These are phyloP conservation scores for Oryza coarctata DNA, from an alignment of 176 grass and related monocot species.

Conservation along the genomic window DNA sequence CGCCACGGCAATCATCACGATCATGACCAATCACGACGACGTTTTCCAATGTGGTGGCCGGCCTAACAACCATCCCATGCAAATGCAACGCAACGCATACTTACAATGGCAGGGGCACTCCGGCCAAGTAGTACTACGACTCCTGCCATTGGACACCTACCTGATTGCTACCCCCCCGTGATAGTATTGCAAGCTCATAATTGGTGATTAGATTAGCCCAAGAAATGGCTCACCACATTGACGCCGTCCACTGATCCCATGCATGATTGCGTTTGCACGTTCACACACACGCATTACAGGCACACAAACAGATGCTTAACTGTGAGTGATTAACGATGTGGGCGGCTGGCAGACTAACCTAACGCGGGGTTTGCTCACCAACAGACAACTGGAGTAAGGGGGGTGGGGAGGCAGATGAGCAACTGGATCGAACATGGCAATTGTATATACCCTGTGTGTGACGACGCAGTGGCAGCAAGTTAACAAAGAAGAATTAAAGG, in stretches of 20 bases:
- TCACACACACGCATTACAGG: background rate
- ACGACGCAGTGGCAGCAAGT: background rate
- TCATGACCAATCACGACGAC: background rate
- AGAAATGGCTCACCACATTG: conserved; percentile 6
- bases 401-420: conserved; percentile 9
- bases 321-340: background rate
- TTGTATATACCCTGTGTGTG: background rate
- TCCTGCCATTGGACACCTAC: background rate
- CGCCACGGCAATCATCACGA: background rate
- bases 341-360: conserved; percentile 31
- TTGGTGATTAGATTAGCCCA: background rate
- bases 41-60: background rate
- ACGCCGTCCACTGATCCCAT: background rate
- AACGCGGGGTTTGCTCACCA: conserved; percentile 48
- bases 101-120: background rate
- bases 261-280: conserved; percentile 28
- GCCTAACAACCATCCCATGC: background rate
- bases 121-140: background rate
- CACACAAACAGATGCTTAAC: background rate
- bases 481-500: background rate
- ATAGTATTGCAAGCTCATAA: background rate
- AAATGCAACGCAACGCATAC: background rate
- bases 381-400: conserved; percentile 33
- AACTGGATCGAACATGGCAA: conserved; percentile 26
- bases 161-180: background rate